phyloP scores from a whole-genome alignment of 805 yeast species.

The Zygotorulaspora sp. region DNA sequence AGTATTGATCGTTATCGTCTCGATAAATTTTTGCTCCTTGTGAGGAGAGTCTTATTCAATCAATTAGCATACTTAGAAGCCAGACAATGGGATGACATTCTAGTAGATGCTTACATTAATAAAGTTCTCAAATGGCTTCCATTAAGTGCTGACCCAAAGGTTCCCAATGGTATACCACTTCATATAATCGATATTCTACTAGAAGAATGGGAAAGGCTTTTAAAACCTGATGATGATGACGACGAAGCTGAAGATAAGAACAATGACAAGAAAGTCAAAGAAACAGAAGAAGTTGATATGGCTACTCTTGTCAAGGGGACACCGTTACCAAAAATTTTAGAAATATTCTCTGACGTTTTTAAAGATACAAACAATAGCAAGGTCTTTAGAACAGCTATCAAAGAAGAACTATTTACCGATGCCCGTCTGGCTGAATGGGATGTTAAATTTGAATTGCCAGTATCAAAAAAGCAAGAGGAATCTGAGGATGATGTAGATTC shows the following conservation, averaged over 20 bases:
- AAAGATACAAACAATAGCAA: conserved; percentile 49
- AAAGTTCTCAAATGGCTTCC: conserved; percentile 44
- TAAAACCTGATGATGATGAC: conserved; percentile 44
- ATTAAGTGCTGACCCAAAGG: conserved; percentile 52
- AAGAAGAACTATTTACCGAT: conserved; percentile 63
- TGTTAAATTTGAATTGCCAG: conserved; percentile 28
- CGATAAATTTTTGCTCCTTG: conserved; percentile 78
- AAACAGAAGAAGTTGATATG: conserved; percentile 19
- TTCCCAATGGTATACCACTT: conserved; percentile 73
- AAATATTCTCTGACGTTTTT: conserved; percentile 55
- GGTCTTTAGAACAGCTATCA: conserved; percentile 59
- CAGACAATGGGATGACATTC: conserved; percentile 50
- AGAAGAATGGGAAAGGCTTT: conserved; percentile 75
- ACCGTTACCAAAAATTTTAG: conserved; percentile 53
- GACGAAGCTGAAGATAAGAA: conserved; percentile 45
- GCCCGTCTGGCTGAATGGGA: conserved; percentile 64
- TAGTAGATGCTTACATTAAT: conserved; percentile 44
- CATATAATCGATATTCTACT: conserved; percentile 79
- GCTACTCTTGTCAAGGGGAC: conserved; percentile 38
- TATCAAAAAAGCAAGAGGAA: conserved; percentile 25
- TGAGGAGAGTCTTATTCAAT: conserved; percentile 70
- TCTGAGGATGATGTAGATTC: conserved; percentile 32
- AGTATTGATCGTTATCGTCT: conserved; percentile 75
- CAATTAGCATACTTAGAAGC: conserved; percentile 52
- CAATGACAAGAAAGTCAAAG: conserved; percentile 37